Conservation (phyloP, 768 basidiomycete species). For the Calocera viscosa region DNA sequence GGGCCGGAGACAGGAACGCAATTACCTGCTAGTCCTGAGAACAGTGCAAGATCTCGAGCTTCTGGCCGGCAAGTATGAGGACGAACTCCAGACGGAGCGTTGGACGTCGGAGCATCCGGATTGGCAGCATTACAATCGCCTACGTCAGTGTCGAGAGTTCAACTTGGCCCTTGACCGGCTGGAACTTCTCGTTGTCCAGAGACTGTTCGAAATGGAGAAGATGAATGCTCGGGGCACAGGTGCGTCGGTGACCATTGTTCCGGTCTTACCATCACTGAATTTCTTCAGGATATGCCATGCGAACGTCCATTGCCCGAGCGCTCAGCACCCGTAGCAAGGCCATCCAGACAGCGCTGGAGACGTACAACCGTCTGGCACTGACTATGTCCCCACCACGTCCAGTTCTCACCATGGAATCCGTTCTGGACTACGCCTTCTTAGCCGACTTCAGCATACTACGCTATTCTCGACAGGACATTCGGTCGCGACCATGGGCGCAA, state of each 20-base stretch:
- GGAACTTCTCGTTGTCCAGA: slow-evolving; percentile 2
- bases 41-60: neutral
- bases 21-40: neutral
- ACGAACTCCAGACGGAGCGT: neutral
- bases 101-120: neutral
- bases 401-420: neutral
- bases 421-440: slow-evolving; percentile 5
- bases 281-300: slow-evolving; percentile 24
- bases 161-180: neutral
- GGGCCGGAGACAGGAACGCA: neutral
- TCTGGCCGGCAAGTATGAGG: neutral
- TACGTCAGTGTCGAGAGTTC: neutral
- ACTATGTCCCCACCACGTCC: neutral
- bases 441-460: slow-evolving; percentile 8
- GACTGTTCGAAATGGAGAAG: slow-evolving; percentile 10
- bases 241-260: neutral
- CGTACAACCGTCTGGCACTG: slow-evolving; percentile 7
- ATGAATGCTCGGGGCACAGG: neutral
- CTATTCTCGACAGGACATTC: neutral
- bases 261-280: slow-evolving; percentile 1
- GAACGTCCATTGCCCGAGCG: slow-evolving; percentile 26
- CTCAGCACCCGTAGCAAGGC: slow-evolving; percentile 20
- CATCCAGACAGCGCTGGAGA: slow-evolving; percentile 8
- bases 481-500: neutral
- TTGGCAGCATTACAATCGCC: neutral